Base-by-base conservation (phyloP, 805 yeast species). In the Vanderwaltozyma tropicalis region DNA sequence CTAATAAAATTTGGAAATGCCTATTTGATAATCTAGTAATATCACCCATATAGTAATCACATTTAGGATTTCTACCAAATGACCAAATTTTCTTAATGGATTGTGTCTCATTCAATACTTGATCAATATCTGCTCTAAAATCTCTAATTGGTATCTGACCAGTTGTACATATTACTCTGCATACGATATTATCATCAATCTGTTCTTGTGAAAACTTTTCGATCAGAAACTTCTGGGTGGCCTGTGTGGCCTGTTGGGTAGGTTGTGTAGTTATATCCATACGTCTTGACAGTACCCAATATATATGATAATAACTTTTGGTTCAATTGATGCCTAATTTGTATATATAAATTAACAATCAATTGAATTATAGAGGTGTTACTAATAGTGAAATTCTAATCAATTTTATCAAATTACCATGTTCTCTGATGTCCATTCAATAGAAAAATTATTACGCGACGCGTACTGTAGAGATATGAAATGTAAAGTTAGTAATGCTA, bases 1-100 rank as follows among this genome's bases (percentile, higher is more conserved):
- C 78, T 47, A 79, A 67, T 80, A 87, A 76, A 6, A 88, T 64
- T 54, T 70, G 68, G 64, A 76, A 75, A 62, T 88, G 97, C 39
- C 68, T 65, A 50, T 82, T 84, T 37, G 92, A 81, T 25, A 87
- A 66, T 37, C 88, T 63, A 21, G 83, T 71, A 15, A 82, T 70
- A 32, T 73, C 68, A 8, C 72, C 76, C 40, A 86, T 62, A 28
- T 64, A 64, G 48, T 80, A 73, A 48, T 84, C 95, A 42, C 81
- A 76, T 17, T 42, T 41, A 1, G 60, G 53, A 42, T 80, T 76
- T 46, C 97, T 70, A 0, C 97, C 97, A 61, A 87, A 71, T 6
- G 63, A 54, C 94, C 94, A 84, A 18, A 60, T 58, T 45, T 66
- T 58, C 45, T 57, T 59, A 16, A 57, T 57, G 2, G 61, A 35